These are phyloP conservation scores for Serendipita vermifera DNA, from an alignment of 768 basidiomycete genomes.

Conservation along the genomic window DNA sequence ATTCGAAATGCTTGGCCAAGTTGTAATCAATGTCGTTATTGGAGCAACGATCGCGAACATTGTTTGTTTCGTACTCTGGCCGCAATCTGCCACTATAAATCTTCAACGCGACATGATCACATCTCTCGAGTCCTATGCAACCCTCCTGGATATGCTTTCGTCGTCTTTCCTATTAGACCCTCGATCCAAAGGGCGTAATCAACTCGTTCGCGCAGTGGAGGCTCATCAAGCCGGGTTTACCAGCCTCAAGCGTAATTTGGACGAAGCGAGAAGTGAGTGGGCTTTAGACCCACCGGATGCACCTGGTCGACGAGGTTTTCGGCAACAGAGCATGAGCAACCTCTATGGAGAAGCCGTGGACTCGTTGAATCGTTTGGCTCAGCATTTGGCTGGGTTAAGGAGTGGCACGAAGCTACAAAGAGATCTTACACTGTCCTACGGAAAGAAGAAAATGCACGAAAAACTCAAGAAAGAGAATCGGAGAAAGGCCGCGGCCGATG, in stretches of 20 bases:
- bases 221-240: conserved; percentile 85
- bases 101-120: conserved; percentile 71
- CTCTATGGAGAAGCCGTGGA: conserved; percentile 81
- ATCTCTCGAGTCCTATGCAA: conserved; percentile 79
- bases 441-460: conserved; percentile 31
- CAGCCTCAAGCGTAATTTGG: conserved; percentile 69
- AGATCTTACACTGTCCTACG: conserved; percentile 55
- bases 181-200: conserved; percentile 44
- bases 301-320: conserved; percentile 10
- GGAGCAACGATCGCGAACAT: conserved; percentile 71
- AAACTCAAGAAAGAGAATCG: background rate
- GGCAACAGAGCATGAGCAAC: conserved; percentile 20
- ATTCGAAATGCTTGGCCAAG: conserved; percentile 55
- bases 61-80: conserved; percentile 77
- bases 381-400: conserved; percentile 83
- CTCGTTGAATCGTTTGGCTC: conserved; percentile 77
- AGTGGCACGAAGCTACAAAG: conserved; percentile 75
- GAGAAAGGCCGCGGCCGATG: background rate
- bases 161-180: conserved; percentile 65
- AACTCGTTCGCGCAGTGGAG: conserved; percentile 61
- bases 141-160: conserved; percentile 69
- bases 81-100: conserved; percentile 65
- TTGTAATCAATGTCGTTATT: conserved; percentile 61
- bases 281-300: conserved; percentile 24
- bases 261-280: conserved; percentile 83